Evolutionary conservation across 768 basidiomycete species (phyloP).

Genomic region (Leucocoprinus sp.): DNA sequence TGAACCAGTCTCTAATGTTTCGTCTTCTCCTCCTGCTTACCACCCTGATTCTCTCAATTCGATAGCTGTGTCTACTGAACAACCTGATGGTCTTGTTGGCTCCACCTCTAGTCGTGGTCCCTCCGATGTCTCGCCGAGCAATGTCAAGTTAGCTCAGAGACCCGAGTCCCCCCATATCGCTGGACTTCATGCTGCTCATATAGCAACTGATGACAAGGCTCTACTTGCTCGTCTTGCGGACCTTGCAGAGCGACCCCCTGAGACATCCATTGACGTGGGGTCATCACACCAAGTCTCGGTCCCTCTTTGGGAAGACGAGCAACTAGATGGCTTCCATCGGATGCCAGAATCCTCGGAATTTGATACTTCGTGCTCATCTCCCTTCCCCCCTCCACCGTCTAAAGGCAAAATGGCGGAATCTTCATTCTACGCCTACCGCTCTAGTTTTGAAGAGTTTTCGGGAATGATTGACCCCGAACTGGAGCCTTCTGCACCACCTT

Average conservation of each 20-base stretch:
- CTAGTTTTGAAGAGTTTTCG: slow-evolving; percentile 30
- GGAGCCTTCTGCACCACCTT: slow-evolving; percentile 38
- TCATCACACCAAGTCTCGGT: slow-evolving; percentile 30
- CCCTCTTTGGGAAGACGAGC: slow-evolving; percentile 48
- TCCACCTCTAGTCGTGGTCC: slow-evolving; percentile 13
- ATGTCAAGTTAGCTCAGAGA: slow-evolving; percentile 8
- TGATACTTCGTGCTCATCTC: slow-evolving; percentile 12
- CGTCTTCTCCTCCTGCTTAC: slow-evolving; percentile 32
- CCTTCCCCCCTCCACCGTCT: slow-evolving; percentile 36
- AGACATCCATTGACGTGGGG: slow-evolving; percentile 14
- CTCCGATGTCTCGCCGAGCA: slow-evolving; percentile 13
- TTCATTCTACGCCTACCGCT: slow-evolving; percentile 34
- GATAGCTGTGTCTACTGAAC: slow-evolving; percentile 13
- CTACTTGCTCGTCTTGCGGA: slow-evolving; percentile 45
- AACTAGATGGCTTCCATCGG: slow-evolving; percentile 27
- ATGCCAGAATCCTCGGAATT: slow-evolving; percentile 9
- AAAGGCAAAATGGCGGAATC: slow-evolving; percentile 33
- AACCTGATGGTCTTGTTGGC: slow-evolving; percentile 11
- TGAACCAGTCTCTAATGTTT: slow-evolving; percentile 13
- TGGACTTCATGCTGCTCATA: slow-evolving; percentile 38
- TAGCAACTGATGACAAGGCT: slow-evolving; percentile 59
- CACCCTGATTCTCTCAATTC: slow-evolving; percentile 22
- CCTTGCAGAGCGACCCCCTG: slow-evolving; percentile 47
- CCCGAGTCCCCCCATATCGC: slow-evolving; percentile 12
- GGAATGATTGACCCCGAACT: slow-evolving; percentile 24